Conservation (phyloP, 768 basidiomycete species). For the Lentinula aciculospora region DNA sequence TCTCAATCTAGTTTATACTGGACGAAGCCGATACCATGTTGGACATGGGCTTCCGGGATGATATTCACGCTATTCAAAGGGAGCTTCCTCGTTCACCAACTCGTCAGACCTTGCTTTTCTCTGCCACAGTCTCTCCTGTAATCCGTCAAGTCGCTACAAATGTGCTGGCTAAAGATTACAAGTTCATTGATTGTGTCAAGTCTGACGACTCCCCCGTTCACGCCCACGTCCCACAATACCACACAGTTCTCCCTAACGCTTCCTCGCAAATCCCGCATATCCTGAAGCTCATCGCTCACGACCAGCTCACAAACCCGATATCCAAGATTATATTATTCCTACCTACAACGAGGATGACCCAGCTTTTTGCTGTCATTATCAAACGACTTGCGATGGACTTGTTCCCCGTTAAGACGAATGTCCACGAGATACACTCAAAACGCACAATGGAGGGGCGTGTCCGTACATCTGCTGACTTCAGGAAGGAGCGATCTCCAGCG, state of each 20-base stretch:
- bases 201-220: constrained; percentile 60
- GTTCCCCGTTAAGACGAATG: constrained; percentile 49
- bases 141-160: constrained; percentile 67
- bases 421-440: constrained; percentile 85
- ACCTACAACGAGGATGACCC: constrained; percentile 80
- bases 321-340: constrained; percentile 84
- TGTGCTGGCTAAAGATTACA: constrained; percentile 54
- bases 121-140: constrained; percentile 72
- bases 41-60: constrained; percentile 89
- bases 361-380: constrained; percentile 64
- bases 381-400: constrained; percentile 35
- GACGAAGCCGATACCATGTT: constrained; percentile 92
- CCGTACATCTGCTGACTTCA: constrained; percentile 53
- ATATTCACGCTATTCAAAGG: constrained; percentile 67
- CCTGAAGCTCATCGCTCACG: constrained; percentile 76
- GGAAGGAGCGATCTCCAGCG: constrained; percentile 43
- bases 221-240: constrained; percentile 74
- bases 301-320: constrained; percentile 64
- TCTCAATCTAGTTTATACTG: constrained; percentile 59
- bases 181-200: constrained; percentile 69
- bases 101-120: constrained; percentile 91
- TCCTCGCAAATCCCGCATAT: constrained; percentile 74
- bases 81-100: constrained; percentile 55
- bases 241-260: constrained; percentile 64
- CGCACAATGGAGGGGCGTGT: constrained; percentile 54